phyloP scores from a whole-genome alignment of 106 monocot genomes.

The Dendrobium chrysotoxum region DNA sequence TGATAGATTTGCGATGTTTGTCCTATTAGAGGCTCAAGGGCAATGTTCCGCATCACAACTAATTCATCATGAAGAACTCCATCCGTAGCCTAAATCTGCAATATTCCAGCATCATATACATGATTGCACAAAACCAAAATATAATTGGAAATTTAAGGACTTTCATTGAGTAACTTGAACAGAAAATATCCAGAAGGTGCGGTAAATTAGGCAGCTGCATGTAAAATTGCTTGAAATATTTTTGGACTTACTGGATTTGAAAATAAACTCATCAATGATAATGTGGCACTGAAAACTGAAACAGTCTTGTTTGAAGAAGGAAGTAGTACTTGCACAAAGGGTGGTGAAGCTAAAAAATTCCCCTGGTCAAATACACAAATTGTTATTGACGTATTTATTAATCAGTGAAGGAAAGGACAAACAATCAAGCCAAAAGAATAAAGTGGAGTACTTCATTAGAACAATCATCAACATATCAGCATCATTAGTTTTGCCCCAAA shows the following conservation, averaged over 20 bases:
- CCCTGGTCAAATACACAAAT: constrained; percentile 36
- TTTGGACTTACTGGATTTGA: constrained; percentile 50
- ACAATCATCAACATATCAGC: background rate
- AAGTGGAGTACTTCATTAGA: background rate
- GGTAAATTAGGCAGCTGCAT: background rate
- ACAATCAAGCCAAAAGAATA: background rate
- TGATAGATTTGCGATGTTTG: background rate
- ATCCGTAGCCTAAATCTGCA: background rate
- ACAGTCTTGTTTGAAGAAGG: constrained; percentile 48
- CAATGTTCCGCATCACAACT: background rate
- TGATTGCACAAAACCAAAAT: background rate
- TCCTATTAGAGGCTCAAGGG: background rate
- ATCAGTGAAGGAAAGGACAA: background rate
- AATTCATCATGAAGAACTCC: background rate
- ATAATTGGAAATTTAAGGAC: background rate
- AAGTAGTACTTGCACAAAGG: constrained; percentile 54
- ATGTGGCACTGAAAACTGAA: constrained; percentile 36
- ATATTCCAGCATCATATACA: background rate
- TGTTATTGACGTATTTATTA: background rate
- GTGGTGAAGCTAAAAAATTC: constrained; percentile 17
- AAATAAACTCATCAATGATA: constrained; percentile 55
- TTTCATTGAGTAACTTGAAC: background rate
- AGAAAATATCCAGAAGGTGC: background rate
- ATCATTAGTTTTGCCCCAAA: background rate
- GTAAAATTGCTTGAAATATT: background rate